These are phyloP conservation scores for Lentinus polychrous DNA, from an alignment of 1,284 basidiomycete species.

Conservation along the genomic window DNA sequence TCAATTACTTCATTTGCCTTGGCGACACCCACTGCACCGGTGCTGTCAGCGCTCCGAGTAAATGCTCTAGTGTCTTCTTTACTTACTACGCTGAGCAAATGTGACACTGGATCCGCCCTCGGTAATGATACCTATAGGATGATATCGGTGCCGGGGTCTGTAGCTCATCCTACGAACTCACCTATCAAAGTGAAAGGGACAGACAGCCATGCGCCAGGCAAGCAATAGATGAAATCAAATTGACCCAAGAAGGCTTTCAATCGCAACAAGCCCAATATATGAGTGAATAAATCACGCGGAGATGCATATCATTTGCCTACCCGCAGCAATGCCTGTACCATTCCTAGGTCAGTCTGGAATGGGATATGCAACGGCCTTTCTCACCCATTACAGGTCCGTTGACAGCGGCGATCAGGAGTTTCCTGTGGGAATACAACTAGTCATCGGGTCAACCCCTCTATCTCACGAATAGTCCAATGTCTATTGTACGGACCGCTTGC, in stretches of 20 bases:
- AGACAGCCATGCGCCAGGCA: conserved; percentile 55
- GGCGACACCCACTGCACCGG: conserved; percentile 49
- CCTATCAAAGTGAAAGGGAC: conserved; percentile 67
- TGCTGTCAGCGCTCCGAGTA: not conserved
- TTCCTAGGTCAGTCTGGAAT: not conserved
- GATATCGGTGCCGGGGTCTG: not conserved
- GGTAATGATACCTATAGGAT: conserved; percentile 44
- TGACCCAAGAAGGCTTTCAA: conserved; percentile 56
- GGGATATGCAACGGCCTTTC: conserved; percentile 4
- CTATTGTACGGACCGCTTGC: conserved; percentile 42
- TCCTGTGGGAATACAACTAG: conserved; percentile 59
- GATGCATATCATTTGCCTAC: conserved; percentile 25
- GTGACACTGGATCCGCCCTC: conserved; percentile 64
- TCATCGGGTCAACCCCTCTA: not conserved
- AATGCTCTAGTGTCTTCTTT: not conserved
- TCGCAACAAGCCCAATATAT: not conserved
- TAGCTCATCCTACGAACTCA: conserved; percentile 21
- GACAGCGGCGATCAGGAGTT: conserved; percentile 56
- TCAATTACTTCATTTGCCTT: conserved; percentile 62
- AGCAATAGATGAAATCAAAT: conserved; percentile 68
- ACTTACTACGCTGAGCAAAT: conserved; percentile 58
- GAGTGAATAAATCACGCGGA: not conserved
- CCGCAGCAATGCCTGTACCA: conserved; percentile 55
- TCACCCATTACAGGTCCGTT: conserved; percentile 70
- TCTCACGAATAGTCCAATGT: conserved; percentile 1